These are phyloP conservation scores for Stygiomarasmius scandens DNA, from an alignment of 1,284 basidiomycete species.

Conservation along the genomic window DNA sequence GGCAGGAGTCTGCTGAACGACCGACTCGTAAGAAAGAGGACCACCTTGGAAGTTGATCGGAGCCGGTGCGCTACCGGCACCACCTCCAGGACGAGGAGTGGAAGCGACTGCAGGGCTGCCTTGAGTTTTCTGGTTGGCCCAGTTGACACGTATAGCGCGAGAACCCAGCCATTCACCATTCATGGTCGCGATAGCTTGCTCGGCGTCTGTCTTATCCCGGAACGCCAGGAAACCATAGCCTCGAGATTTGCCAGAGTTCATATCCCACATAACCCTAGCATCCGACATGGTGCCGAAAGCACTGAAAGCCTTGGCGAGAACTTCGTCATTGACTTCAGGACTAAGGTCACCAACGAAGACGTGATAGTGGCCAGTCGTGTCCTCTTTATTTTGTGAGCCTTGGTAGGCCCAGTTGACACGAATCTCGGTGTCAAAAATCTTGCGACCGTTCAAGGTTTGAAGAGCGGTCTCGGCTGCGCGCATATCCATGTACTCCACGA, in stretches of 20 bases:
- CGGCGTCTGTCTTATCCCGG: slow-evolving; percentile 96
- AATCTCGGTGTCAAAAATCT: slow-evolving; percentile 97
- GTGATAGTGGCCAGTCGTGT: slow-evolving; percentile 94
- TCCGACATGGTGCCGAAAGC: slow-evolving; percentile 95
- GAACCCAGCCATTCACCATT: slow-evolving; percentile 99
- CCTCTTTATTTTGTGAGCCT: slow-evolving; percentile 94
- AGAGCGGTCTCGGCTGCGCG: slow-evolving; percentile 95
- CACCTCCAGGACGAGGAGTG: slow-evolving; percentile 32
- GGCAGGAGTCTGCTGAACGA: slow-evolving; percentile 86
- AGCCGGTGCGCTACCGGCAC: slow-evolving; percentile 67
- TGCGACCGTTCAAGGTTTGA: slow-evolving; percentile 94
- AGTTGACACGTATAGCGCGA: slow-evolving; percentile 97
- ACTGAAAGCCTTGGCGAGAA: slow-evolving; percentile 92
- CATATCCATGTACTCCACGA: slow-evolving; percentile 98
- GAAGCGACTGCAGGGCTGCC: slow-evolving; percentile 40
- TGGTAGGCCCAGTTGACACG: slow-evolving; percentile 99
- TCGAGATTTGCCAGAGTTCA: slow-evolving; percentile 97
- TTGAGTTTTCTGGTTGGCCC: slow-evolving; percentile 99
- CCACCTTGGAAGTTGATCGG: slow-evolving; percentile 87
- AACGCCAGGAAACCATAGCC: slow-evolving; percentile 94
- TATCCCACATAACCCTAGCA: slow-evolving; percentile 99
- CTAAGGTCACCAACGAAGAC: slow-evolving; percentile 98
- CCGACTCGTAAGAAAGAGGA: slow-evolving; percentile 84
- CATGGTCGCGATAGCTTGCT: slow-evolving; percentile 98
- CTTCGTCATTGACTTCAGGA: slow-evolving; percentile 98